Percentiles rank a stretch among this genome's conserved stretches.
These are phyloP conservation scores for Mortierella sp. DNA, from an alignment of 371 early-diverging fungal species.

Conservation along the genomic window DNA sequence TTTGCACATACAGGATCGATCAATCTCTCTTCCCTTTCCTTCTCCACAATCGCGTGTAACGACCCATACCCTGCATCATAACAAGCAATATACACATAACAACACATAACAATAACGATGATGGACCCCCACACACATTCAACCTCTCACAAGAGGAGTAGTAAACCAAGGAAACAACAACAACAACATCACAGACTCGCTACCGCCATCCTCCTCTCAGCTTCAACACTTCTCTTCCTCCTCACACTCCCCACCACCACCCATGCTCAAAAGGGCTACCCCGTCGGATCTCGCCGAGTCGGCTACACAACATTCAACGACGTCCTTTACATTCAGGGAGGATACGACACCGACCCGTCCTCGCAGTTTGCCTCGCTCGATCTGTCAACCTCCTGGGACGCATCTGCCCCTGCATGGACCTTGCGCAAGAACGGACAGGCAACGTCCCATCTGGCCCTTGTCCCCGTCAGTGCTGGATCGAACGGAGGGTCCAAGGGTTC, in stretches of 20 bases:
- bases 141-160: background rate
- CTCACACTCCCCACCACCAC: background rate
- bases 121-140: background rate
- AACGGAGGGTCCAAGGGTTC: slow-evolving; percentile 29
- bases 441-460: slow-evolving; percentile 29
- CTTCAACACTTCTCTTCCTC: background rate
- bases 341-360: slow-evolving; percentile 17
- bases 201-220: background rate
- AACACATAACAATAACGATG: background rate
- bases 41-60: background rate
- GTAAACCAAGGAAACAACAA: background rate
- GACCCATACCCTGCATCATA: background rate
- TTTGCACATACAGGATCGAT: background rate
- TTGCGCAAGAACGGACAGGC: slow-evolving; percentile 19
- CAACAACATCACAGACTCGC: too few relatives aligned
- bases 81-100: background rate
- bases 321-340: slow-evolving; percentile 41
- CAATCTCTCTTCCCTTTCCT: background rate
- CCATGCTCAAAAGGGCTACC: slow-evolving; percentile 14
- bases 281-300: slow-evolving; percentile 30
- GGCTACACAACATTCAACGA: slow-evolving; percentile 27
- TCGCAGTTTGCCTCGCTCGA: slow-evolving; percentile 28
- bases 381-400: slow-evolving; percentile 31
- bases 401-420: slow-evolving; percentile 11
- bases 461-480: slow-evolving; percentile 9